Percentiles rank a stretch among this genome's conserved stretches.
Conservation (phyloP, 2,329 filamentous ascomycete genomes). For the Mollisia scopiformis region DNA sequence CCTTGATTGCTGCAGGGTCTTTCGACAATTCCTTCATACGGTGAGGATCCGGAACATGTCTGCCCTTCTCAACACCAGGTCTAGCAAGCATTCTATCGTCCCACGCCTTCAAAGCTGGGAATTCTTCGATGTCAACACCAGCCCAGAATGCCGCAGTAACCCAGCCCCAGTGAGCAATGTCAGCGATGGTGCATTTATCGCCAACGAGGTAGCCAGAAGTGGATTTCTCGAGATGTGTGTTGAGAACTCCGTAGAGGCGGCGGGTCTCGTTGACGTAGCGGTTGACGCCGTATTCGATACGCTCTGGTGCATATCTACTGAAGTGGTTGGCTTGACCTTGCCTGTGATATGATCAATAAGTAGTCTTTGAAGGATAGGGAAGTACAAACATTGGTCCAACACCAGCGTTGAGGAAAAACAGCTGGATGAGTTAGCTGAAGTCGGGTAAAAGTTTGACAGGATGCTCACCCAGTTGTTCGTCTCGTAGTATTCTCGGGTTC, state of each 20-base stretch:
- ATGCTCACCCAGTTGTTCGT: slow-evolving; percentile 71
- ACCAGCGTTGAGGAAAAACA: slow-evolving; percentile 78
- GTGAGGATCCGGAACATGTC: slow-evolving; percentile 70
- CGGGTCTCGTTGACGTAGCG: slow-evolving; percentile 83
- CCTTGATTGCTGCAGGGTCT: slow-evolving; percentile 56
- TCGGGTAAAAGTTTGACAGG: background rate
- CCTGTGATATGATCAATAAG: slow-evolving; percentile 34
- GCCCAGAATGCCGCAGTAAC: slow-evolving; percentile 40
- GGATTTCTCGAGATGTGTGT: slow-evolving; percentile 67
- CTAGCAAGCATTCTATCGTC: slow-evolving; percentile 70
- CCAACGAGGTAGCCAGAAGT: slow-evolving; percentile 65
- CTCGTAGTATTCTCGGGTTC: slow-evolving; percentile 76
- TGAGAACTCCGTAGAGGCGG: slow-evolving; percentile 78
- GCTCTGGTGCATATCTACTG: slow-evolving; percentile 77
- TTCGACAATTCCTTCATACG: slow-evolving; percentile 56
- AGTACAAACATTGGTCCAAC: slow-evolving; percentile 57
- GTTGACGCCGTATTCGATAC: slow-evolving; percentile 80
- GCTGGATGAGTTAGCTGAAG: slow-evolving; percentile 25
- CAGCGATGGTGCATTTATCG: slow-evolving; percentile 72
- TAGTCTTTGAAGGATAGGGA: background rate
- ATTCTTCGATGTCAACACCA: slow-evolving; percentile 72
- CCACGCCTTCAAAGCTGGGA: slow-evolving; percentile 78
- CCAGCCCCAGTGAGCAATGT: slow-evolving; percentile 75
- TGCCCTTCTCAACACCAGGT: slow-evolving; percentile 74
- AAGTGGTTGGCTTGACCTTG: slow-evolving; percentile 88